A percentile compares a stretch with the other conserved stretches of the same genome.
These are phyloP conservation scores for Apiospora marii DNA, from an alignment of 2,329 filamentous ascomycete genomes.

Conservation along the genomic window DNA sequence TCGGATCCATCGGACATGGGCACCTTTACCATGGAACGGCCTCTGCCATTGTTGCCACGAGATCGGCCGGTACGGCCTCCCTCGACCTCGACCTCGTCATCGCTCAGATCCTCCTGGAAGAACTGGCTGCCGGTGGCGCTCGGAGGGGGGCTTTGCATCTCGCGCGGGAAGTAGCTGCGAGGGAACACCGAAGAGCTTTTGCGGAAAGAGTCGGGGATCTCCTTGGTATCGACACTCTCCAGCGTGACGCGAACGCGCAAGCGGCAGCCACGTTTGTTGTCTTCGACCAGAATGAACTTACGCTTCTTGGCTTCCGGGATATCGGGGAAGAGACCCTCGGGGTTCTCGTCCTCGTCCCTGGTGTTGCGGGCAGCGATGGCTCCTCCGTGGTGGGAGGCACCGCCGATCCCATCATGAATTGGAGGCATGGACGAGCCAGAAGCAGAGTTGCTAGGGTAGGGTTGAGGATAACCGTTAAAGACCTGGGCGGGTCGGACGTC, in stretches of 20 bases:
- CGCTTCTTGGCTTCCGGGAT: constrained; percentile 89
- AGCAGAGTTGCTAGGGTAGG: constrained; percentile 47
- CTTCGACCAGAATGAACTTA: constrained; percentile 96
- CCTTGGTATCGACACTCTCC: constrained; percentile 92
- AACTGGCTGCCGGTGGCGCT: constrained; percentile 78
- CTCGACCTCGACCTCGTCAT: constrained; percentile 66
- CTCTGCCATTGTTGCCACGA: constrained; percentile 44
- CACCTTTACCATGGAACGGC: constrained; percentile 63
- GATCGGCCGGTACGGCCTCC: constrained; percentile 51
- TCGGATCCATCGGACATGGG: constrained; percentile 75
- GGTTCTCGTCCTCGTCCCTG: constrained; percentile 62
- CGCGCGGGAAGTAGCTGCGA: constrained; percentile 88
- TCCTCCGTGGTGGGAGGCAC: constrained; percentile 43
- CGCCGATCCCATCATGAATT: constrained; percentile 48
- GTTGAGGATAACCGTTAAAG: constrained; percentile 44
- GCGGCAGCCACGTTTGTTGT: constrained; percentile 80
- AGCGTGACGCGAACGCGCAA: constrained; percentile 91
- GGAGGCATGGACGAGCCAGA: constrained; percentile 48
- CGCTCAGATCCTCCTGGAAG: constrained; percentile 69
- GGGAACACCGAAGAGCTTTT: constrained; percentile 90
- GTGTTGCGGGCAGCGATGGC: constrained; percentile 42
- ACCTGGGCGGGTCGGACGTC: constrained; percentile 61
- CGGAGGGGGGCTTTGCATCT: constrained; percentile 88
- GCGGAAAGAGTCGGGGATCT: constrained; percentile 95
- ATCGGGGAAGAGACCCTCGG: constrained; percentile 82